Percentiles rank a stretch among this genome's conserved stretches.
These are phyloP conservation scores for Gloeostereum incarnatum DNA, from an alignment of 768 basidiomycete species.

Conservation along the genomic window DNA sequence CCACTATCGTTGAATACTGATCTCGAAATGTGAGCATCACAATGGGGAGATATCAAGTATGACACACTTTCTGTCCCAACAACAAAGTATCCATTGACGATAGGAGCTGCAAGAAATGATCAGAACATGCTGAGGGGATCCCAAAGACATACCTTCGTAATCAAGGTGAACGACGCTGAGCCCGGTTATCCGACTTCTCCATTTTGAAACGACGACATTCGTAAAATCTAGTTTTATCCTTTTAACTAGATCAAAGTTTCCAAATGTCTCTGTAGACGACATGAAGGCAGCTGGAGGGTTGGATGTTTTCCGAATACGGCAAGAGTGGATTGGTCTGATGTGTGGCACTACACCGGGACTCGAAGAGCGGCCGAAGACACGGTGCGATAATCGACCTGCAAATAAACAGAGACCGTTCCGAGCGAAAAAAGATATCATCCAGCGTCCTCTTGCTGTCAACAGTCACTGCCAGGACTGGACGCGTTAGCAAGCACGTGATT, in stretches of 20 bases:
- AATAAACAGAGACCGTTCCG: no score
- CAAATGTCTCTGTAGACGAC: slow-evolving; percentile 31
- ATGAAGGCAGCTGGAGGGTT: no score
- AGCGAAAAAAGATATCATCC: no score
- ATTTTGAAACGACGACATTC: slow-evolving; percentile 78
- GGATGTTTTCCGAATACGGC: no score
- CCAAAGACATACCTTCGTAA: slow-evolving; percentile 58
- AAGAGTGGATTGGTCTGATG: no score
- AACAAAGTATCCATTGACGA: slow-evolving; percentile 88
- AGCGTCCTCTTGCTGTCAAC: no score
- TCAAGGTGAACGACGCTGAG: slow-evolving; percentile 85
- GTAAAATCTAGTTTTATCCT: slow-evolving; percentile 69
- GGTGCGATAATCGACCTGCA: no score
- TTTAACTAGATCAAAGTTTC: slow-evolving; percentile 80
- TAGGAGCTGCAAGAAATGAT: slow-evolving; percentile 46
- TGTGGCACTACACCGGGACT: no score
- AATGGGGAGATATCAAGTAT: not conserved
- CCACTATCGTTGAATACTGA: slow-evolving; percentile 91
- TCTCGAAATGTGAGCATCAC: not conserved
- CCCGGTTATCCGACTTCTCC: slow-evolving; percentile 83
- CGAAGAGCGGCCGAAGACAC: no score
- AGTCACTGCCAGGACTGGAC: no score
- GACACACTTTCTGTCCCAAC: slow-evolving; percentile 81
- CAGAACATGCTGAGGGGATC: slow-evolving; percentile 9
- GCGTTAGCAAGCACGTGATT: no score